phyloP scores from a whole-genome alignment of 495 filamentous ascomycete species.

The Hypoxylon fuscum region DNA sequence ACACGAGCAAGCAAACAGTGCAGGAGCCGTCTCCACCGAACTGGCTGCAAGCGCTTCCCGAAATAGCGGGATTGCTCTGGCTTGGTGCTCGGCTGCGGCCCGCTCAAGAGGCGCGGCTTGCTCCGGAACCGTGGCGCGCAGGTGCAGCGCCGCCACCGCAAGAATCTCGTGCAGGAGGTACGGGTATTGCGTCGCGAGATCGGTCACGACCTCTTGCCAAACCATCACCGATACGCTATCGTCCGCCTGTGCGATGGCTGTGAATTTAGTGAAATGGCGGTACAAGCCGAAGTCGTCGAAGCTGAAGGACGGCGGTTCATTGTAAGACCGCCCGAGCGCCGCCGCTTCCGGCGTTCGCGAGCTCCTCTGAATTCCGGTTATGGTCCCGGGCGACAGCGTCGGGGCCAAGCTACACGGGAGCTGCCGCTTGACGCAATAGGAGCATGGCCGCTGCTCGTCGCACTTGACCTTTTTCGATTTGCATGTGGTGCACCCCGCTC shows the following conservation, averaged over 20 bases:
- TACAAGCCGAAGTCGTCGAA: constrained; percentile 26
- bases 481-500: constrained; percentile 48
- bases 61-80: constrained; percentile 33
- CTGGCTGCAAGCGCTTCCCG: constrained; percentile 27
- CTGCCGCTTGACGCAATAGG: constrained; percentile 43
- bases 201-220: constrained; percentile 23
- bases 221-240: constrained; percentile 19
- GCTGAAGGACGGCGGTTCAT: constrained; percentile 19
- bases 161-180: constrained; percentile 41
- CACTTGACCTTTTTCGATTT: constrained; percentile 56
- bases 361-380: background rate
- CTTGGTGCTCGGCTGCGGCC: constrained; percentile 32
- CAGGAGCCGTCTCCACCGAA: constrained; percentile 16
- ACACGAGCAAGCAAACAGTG: constrained; percentile 41
- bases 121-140: constrained; percentile 4
- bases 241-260: constrained; percentile 27
- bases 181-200: constrained; percentile 32
- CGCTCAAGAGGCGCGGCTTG: constrained; percentile 10
- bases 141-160: constrained; percentile 34
- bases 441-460: constrained; percentile 48
- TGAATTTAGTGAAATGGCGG: constrained; percentile 24
- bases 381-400: constrained; percentile 4
- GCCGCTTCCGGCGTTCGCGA: constrained; percentile 9
- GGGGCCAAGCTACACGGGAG: constrained; percentile 27
- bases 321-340: background rate